phyloP scores from a whole-genome alignment of 2,329 filamentous ascomycete species.

The Monosporascus cannonballus region DNA sequence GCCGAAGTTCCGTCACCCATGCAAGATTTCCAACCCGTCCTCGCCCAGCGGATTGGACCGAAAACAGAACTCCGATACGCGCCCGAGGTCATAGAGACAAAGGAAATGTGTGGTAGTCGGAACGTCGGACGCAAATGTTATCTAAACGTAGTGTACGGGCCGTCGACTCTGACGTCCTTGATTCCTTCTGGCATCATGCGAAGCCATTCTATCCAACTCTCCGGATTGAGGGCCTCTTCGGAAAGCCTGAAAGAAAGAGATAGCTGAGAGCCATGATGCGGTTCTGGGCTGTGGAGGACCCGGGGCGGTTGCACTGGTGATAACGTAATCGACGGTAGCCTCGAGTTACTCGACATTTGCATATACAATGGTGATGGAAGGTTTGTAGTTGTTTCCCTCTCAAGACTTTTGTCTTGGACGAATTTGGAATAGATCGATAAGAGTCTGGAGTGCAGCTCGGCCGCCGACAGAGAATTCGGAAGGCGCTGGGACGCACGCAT shows the following conservation, averaged over 20 bases:
- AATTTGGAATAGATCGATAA: conserved; percentile 46
- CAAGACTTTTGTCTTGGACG: conserved; percentile 42
- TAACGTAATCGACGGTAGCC: conserved; percentile 50
- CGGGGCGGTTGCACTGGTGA: conserved; percentile 39
- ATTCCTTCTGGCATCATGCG: conserved; percentile 52
- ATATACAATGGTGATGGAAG: conserved; percentile 50
- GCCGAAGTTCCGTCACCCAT: no score
- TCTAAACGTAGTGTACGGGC: conserved; percentile 38
- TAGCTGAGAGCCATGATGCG: conserved; percentile 34
- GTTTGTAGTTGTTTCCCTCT: conserved; percentile 40
- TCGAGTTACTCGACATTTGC: conserved; percentile 47
- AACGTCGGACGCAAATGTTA: conserved; percentile 16
- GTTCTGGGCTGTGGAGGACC: conserved; percentile 34
- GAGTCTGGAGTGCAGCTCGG: conserved; percentile 48
- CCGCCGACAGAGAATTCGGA: conserved; percentile 40
- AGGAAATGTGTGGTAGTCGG: neutral
- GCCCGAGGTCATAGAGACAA: neutral
- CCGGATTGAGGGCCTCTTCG: conserved; percentile 45
- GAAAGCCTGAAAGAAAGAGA: conserved; percentile 44
- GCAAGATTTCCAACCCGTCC: no score
- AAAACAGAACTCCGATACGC: neutral
- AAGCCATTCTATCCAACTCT: conserved; percentile 53
- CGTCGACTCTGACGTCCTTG: conserved; percentile 49
- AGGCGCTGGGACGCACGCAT: conserved; percentile 38
- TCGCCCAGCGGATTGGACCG: neutral